phyloP scores from a whole-genome alignment of 306 rosid species.

The Clitoria ternatea region DNA sequence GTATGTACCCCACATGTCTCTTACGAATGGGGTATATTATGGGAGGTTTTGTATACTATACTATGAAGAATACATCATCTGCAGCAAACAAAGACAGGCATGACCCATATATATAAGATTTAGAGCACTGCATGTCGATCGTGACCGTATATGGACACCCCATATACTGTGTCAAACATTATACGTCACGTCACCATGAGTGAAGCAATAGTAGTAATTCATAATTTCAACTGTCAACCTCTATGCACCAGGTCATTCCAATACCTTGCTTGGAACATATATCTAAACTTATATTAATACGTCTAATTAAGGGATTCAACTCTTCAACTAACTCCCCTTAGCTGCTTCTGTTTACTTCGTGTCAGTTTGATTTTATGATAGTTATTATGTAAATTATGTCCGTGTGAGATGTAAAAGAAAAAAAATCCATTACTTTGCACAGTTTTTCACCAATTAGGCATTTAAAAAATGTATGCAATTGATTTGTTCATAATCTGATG shows the following conservation, averaged over 20 bases:
- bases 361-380: too few relatives aligned
- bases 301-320: too few relatives aligned
- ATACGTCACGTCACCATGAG: constrained; percentile 18
- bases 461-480: too few relatives aligned
- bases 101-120: background rate
- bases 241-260: background rate
- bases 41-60: background rate
- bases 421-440: too few relatives aligned
- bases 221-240: background rate
- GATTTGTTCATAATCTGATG: too few relatives aligned
- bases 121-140: constrained; percentile 6
- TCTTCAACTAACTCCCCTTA: too few relatives aligned
- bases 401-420: too few relatives aligned
- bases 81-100: background rate
- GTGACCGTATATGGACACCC: constrained; percentile 10
- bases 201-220: constrained; percentile 9
- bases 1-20: background rate
- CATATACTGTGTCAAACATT: background rate
- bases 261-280: background rate
- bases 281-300: too few relatives aligned
- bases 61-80: background rate
- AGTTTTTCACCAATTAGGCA: too few relatives aligned
- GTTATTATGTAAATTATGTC: too few relatives aligned
- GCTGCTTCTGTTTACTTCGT: too few relatives aligned
- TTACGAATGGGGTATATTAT: background rate